Evolutionary conservation across 192 early-diverging fungal genomes (phyloP).

Genomic region (Podochytrium sp.): DNA sequence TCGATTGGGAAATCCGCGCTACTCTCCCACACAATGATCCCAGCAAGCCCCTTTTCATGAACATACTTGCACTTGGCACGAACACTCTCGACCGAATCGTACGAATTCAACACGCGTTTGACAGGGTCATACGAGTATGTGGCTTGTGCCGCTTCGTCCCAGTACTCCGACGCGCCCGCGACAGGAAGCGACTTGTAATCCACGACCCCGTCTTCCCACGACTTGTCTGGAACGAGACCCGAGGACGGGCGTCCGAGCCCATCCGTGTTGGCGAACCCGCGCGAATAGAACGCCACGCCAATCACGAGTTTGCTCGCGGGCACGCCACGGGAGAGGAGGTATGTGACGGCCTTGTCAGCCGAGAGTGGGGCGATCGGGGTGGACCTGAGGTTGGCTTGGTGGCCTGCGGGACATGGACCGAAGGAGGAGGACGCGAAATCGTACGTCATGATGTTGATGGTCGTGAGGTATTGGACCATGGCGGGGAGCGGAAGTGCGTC

Average conservation of each 20-base stretch:
- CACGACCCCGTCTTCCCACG: conserved; percentile 89
- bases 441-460: conserved; percentile 94
- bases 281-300: conserved; percentile 90
- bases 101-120: conserved; percentile 75
- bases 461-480: conserved; percentile 50
- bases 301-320: conserved; percentile 84
- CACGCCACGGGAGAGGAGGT: conserved; percentile 74
- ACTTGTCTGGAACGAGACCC: conserved; percentile 73
- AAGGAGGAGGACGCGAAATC: conserved; percentile 50
- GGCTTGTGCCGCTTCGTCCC: conserved; percentile 77
- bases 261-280: conserved; percentile 87
- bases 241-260: conserved; percentile 49
- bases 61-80: conserved; percentile 49
- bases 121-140: conserved; percentile 80
- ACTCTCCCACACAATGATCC: conserved; percentile 61
- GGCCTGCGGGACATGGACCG: conserved; percentile 63
- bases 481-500: conserved; percentile 39
- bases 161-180: conserved; percentile 67
- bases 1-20: conserved; percentile 45
- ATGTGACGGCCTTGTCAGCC: conserved; percentile 67
- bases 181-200: conserved; percentile 85
- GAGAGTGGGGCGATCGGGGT: conserved; percentile 65
- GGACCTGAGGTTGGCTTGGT: conserved; percentile 84
- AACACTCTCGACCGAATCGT: conserved; percentile 64
- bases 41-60: conserved; percentile 44